These are phyloP conservation scores for Thalassiosira profunda DNA, from an alignment of 108 stramenopile genomes.

Conservation along the genomic window DNA sequence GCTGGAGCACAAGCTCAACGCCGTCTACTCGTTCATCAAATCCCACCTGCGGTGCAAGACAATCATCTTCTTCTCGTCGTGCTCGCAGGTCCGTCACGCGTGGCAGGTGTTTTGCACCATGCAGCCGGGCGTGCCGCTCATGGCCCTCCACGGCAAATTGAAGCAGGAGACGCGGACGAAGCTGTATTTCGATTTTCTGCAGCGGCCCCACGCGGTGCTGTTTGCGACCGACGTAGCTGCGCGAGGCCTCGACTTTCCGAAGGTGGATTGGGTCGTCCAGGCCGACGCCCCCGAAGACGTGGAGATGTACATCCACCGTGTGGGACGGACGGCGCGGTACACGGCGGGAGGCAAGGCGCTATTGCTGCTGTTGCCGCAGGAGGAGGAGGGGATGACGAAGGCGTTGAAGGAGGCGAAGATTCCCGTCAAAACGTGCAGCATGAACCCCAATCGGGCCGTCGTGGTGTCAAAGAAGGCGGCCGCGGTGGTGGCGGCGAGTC, in stretches of 20 bases:
- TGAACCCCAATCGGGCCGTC: constrained; percentile 95
- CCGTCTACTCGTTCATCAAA: constrained; percentile 46
- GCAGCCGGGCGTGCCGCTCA: constrained; percentile 85
- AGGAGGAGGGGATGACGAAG: constrained; percentile 46
- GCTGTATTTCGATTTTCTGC: constrained; percentile 70
- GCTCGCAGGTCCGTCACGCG: constrained; percentile 80
- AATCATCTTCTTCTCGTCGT: constrained; percentile 93
- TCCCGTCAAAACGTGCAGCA: constrained; percentile 82
- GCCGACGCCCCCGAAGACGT: constrained; percentile 75
- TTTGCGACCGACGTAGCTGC: constrained; percentile 89
- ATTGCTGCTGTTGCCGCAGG: constrained; percentile 57
- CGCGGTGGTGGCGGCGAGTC: constrained; percentile 84
- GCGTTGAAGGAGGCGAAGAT: constrained; percentile 71
- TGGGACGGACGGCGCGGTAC: constrained; percentile 94
- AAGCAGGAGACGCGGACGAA: constrained; percentile 64
- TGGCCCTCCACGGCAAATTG: constrained; percentile 83
- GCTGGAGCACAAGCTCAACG: constrained; percentile 34
- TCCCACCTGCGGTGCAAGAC: constrained; percentile 70
- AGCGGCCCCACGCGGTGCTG: constrained; percentile 51
- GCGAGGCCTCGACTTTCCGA: constrained; percentile 91
- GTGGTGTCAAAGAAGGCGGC: constrained; percentile 89
- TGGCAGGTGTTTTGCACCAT: constrained; percentile 90
- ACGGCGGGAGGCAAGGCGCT: constrained; percentile 67
- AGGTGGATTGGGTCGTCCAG: constrained; percentile 82
- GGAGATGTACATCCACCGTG: constrained; percentile 93